phyloP scores from a whole-genome alignment of 306 rosid species.

The Aeschynomene evenia region DNA sequence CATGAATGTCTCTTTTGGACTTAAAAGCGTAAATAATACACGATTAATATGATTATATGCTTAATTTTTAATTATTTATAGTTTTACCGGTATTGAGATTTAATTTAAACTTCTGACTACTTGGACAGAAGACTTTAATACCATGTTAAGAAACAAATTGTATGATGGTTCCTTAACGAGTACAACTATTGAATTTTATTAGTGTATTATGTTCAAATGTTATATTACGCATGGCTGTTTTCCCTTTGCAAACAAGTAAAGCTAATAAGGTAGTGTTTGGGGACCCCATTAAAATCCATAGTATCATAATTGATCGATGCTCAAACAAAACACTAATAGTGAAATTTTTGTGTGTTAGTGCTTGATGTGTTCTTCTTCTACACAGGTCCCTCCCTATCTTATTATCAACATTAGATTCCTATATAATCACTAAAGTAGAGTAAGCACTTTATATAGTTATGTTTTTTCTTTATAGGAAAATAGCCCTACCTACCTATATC shows the following conservation, averaged over 20 bases:
- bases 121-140: too few relatives aligned
- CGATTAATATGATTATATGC: too few relatives aligned
- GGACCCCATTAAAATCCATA: constrained; percentile 37
- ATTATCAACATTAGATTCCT: constrained; percentile 17
- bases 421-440: constrained; percentile 28
- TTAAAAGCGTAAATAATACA: too few relatives aligned
- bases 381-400: constrained; percentile 22
- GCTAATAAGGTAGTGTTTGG: not conserved
- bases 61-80: too few relatives aligned
- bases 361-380: too few relatives aligned
- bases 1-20: too few relatives aligned
- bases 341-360: not conserved
- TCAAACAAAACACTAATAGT: not conserved
- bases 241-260: constrained; percentile 28
- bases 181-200: too few relatives aligned
- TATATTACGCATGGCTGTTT: not conserved
- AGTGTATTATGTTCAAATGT: too few relatives aligned
- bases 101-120: too few relatives aligned
- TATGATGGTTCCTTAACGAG: too few relatives aligned
- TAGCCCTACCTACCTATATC: not conserved
- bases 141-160: too few relatives aligned
- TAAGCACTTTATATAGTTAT: constrained; percentile 22
- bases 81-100: too few relatives aligned
- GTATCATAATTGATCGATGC: constrained; percentile 12
- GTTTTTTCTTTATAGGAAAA: constrained; percentile 9